These are phyloP conservation scores for Durio zibethinus DNA, from an alignment of 345 rosid genomes.

Conservation along the genomic window DNA sequence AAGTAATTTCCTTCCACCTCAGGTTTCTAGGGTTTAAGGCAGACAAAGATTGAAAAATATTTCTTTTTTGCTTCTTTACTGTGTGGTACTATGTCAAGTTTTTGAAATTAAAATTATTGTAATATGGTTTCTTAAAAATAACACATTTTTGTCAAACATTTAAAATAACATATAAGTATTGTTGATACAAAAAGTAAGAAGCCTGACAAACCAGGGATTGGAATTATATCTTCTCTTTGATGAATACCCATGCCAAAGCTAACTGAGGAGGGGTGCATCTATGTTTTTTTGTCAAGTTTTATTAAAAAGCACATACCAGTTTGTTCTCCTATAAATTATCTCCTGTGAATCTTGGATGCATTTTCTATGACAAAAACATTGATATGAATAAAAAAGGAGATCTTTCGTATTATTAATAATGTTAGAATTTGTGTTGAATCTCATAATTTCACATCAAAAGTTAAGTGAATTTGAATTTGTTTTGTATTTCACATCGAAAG, in stretches of 20 bases:
- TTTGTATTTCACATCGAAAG: too few species aligned
- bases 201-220: constrained; percentile 37
- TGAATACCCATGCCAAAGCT: constrained; percentile 48
- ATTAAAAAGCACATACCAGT: constrained; percentile 24
- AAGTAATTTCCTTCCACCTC: too few species aligned
- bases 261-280: constrained; percentile 46
- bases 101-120: too few species aligned
- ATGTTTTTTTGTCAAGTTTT: constrained; percentile 31
- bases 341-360: constrained; percentile 40
- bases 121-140: too few species aligned
- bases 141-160: too few species aligned
- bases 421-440: not conserved
- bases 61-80: too few species aligned
- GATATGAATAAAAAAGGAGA: not conserved
- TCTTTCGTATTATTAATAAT: not conserved
- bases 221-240: constrained; percentile 46
- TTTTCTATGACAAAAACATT: constrained; percentile 8
- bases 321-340: constrained; percentile 50
- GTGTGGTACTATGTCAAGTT: too few species aligned
- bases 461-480: too few species aligned
- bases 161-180: too few species aligned
- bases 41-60: too few species aligned
- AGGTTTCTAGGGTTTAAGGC: too few species aligned
- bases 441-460: too few species aligned
- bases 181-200: not conserved